Percentiles rank a stretch among this genome's conserved stretches.
Conservation (phyloP, 805 yeast genomes). For the Wickerhamomyces chaumierensis region DNA sequence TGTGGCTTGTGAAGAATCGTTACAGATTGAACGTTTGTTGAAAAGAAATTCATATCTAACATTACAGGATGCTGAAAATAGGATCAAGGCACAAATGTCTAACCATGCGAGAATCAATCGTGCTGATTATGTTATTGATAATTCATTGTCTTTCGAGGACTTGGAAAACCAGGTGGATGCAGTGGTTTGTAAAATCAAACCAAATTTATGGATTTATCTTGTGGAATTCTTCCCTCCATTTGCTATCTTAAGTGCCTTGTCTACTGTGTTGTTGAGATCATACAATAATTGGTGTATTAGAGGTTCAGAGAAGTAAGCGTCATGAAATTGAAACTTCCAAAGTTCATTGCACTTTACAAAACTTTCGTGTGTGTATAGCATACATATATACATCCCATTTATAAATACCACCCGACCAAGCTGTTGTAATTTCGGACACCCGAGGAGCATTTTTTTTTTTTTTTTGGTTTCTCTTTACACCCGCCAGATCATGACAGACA, state of each 20-base stretch:
- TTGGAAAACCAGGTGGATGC: constrained; percentile 32
- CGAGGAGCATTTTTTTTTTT: no score
- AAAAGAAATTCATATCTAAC: constrained; percentile 58
- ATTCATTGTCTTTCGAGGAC: constrained; percentile 35
- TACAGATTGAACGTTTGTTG: constrained; percentile 54
- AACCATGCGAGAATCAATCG: constrained; percentile 40
- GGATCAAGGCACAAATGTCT: constrained; percentile 73
- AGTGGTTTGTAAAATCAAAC: constrained; percentile 26
- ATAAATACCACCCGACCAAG: no score
- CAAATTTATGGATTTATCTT: constrained; percentile 21
- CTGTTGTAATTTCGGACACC: no score
- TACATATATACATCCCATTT: no score
- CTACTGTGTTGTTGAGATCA: not conserved
- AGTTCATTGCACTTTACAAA: no score
- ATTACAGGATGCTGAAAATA: constrained; percentile 51
- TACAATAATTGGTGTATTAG: not conserved
- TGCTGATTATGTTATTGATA: constrained; percentile 63
- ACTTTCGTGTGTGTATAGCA: no score
- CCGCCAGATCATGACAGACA: no score
- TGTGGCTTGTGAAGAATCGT: constrained; percentile 46
- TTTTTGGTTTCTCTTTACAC: no score
- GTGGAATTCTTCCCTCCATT: constrained; percentile 31
- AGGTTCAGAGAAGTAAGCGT: not conserved
- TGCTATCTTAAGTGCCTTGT: constrained; percentile 17
- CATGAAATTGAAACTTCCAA: no score